A percentile compares a stretch with the other conserved stretches of the same genome.
Conservation (phyloP, 2,329 filamentous ascomycete genomes). For the Paracoccidioides brasiliensis region DNA sequence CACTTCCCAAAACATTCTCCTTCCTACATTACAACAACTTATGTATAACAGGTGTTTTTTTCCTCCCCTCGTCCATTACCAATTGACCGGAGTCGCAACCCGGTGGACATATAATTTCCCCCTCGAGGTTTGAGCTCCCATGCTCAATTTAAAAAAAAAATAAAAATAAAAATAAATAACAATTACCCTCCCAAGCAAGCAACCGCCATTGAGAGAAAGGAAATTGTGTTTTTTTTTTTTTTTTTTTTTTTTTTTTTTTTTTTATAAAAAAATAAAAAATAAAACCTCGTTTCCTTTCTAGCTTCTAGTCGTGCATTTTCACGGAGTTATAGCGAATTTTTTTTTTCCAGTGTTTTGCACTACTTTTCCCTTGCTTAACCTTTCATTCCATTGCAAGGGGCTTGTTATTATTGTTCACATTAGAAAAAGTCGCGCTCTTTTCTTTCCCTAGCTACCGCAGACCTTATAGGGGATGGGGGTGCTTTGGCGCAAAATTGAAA, state of each 20-base stretch:
- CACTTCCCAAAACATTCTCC: conserved; percentile 5
- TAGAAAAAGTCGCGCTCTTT: conserved; percentile 4
- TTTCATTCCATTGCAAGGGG: not conserved
- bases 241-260: conserved; percentile 17
- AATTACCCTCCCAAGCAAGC: not conserved
- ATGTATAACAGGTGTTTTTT: conserved; percentile 15
- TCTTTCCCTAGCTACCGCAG: not conserved
- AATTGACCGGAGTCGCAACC: not conserved
- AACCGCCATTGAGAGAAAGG: not conserved
- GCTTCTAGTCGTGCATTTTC: conserved; percentile 29
- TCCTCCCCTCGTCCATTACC: not conserved
- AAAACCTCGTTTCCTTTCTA: too few species aligned
- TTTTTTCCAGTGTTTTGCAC: conserved; percentile 5
- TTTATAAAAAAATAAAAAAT: too few species aligned
- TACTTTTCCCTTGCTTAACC: not conserved
- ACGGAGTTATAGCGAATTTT: conserved; percentile 33
- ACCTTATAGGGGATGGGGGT: not conserved
- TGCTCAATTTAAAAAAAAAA: not conserved
- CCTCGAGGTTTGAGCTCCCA: not conserved
- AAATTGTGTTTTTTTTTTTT: conserved; percentile 14
- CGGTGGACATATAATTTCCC: not conserved
- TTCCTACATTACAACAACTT: conserved; percentile 14
- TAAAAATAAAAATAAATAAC: too few species aligned
- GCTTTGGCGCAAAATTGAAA: conserved; percentile 4
- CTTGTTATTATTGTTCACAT: not conserved